phyloP scores from a whole-genome alignment of 805 yeast species.

The Starmerella cellae region DNA sequence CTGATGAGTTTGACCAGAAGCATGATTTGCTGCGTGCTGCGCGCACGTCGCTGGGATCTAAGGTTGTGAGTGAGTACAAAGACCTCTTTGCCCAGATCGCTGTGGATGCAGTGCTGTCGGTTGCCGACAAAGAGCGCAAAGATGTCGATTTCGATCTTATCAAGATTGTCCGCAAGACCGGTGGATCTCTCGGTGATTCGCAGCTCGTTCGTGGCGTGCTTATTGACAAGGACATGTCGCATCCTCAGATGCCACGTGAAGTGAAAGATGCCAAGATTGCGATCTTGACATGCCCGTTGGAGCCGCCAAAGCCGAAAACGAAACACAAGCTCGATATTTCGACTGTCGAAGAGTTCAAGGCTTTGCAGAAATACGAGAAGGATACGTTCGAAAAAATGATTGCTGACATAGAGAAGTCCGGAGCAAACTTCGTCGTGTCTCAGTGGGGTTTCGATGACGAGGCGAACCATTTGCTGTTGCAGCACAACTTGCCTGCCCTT shows the following conservation, averaged over 20 bases:
- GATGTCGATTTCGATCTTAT: constrained; percentile 96
- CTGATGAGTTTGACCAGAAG: constrained; percentile 48
- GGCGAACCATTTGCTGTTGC: constrained; percentile 82
- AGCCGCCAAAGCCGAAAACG: constrained; percentile 99
- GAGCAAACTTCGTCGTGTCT: constrained; percentile 93
- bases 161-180: constrained; percentile 89
- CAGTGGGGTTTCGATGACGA: constrained; percentile 99
- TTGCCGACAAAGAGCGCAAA: constrained; percentile 79
- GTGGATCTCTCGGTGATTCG: constrained; percentile 84
- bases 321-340: constrained; percentile 92
- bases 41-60: constrained; percentile 85
- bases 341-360: constrained; percentile 85
- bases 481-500: constrained; percentile 84
- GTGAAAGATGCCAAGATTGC: constrained; percentile 77
- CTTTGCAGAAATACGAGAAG: constrained; percentile 82
- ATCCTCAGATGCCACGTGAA: constrained; percentile 91
- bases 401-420: constrained; percentile 65
- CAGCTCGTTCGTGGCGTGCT: constrained; percentile 79
- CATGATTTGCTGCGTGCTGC: constrained; percentile 72
- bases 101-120: constrained; percentile 85
- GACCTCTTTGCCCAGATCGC: constrained; percentile 94
- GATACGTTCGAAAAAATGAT: constrained; percentile 87
- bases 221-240: constrained; percentile 91
- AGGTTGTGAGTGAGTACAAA: constrained; percentile 86
- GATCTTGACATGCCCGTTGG: constrained; percentile 94